A percentile compares a stretch with the other conserved stretches of the same genome.
phyloP scores from a whole-genome alignment of 2,329 filamentous ascomycete genomes.

The Fusarium chaquense region DNA sequence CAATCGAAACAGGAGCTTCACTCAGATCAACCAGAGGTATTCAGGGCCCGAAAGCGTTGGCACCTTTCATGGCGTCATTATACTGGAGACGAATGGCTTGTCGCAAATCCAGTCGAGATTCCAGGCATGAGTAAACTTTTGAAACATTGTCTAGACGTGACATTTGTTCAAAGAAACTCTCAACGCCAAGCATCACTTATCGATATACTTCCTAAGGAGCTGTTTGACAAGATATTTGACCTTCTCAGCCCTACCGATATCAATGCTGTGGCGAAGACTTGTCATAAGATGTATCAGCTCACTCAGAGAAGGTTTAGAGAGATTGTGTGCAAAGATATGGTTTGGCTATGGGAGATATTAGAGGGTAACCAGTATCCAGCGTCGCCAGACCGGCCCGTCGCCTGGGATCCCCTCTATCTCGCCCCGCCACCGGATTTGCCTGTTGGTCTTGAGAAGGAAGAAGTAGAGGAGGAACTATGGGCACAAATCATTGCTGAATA shows the following conservation, averaged over 20 bases:
- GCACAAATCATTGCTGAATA: background rate
- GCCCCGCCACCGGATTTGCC: background rate
- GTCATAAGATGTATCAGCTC: background rate
- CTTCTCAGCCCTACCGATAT: rapidly evolving
- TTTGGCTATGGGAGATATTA: conserved; percentile 1
- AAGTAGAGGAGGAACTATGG: background rate
- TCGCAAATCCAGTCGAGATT: conserved; percentile 1
- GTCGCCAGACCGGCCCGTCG: background rate
- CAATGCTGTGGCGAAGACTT: background rate
- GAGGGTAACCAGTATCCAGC: background rate
- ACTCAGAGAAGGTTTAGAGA: background rate
- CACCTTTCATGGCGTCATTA: background rate
- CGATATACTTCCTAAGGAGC: background rate
- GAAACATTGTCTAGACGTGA: background rate
- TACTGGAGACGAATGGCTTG: conserved; percentile 1
- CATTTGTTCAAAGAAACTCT: rapidly evolving
- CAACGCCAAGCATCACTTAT: background rate
- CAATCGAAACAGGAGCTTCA: rapidly evolving
- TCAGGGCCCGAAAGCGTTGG: background rate
- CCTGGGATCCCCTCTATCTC: conserved; percentile 10
- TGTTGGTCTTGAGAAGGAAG: background rate
- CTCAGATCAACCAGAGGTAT: rapidly evolving
- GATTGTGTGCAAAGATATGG: rapidly evolving
- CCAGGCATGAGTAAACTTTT: background rate
- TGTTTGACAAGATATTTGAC: background rate